phyloP scores from a whole-genome alignment of 768 basidiomycete species.

The Gloeophyllum trabeum region DNA sequence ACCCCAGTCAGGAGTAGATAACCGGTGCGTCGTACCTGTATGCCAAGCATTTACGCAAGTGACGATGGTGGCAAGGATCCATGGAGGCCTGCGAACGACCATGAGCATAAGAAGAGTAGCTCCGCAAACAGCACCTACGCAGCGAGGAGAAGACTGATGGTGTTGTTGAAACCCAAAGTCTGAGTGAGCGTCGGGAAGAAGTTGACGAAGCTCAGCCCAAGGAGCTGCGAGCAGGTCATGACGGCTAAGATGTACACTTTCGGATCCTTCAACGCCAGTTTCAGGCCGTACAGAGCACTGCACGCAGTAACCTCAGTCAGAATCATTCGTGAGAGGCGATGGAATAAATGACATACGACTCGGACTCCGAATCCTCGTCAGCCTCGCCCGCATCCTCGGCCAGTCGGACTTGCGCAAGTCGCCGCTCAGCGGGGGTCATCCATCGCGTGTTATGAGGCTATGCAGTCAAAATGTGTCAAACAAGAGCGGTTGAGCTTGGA shows the following conservation, averaged over 20 bases:
- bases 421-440: conserved; percentile 36
- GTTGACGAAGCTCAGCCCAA: conserved; percentile 48
- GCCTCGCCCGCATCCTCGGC: conserved; percentile 63
- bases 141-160: conserved; percentile 44
- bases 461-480: neutral
- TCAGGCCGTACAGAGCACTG: conserved; percentile 40
- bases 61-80: conserved; percentile 42
- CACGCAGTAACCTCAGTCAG: neutral
- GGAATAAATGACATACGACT: conserved; percentile 32
- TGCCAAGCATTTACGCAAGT: conserved; percentile 45
- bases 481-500: neutral
- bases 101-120: neutral
- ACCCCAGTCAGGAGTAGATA: neutral
- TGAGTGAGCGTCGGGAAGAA: conserved; percentile 51
- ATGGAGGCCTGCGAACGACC: conserved; percentile 36
- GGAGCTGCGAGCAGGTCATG: conserved; percentile 35
- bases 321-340: neutral
- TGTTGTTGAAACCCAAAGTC: conserved; percentile 52
- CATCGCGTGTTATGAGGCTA: conserved; percentile 56
- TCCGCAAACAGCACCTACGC: conserved; percentile 28
- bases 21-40: conserved; percentile 23
- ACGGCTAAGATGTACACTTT: conserved; percentile 43
- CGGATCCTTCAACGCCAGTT: conserved; percentile 43
- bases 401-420: conserved; percentile 53
- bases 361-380: conserved; percentile 43